Evolutionary conservation across 163 green algal genomes (phyloP).

Genomic region (Prototheca stagnorum): DNA sequence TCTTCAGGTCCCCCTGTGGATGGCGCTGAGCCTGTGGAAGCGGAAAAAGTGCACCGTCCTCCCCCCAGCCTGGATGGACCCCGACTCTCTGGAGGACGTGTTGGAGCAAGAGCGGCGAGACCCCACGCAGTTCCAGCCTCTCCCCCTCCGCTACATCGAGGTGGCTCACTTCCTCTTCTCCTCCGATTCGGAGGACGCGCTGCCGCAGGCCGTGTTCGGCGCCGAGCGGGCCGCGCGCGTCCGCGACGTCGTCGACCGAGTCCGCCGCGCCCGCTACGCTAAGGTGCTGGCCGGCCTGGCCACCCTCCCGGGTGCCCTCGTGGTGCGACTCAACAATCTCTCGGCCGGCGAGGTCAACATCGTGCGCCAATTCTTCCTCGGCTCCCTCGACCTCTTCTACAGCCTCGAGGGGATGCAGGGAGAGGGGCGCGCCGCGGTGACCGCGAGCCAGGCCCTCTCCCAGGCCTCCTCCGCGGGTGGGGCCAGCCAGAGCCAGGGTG

Average conservation of each 20-base stretch:
- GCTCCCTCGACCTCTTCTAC: conserved; percentile 37
- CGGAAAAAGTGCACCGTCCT: conserved; percentile 60
- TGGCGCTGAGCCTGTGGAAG: conserved; percentile 61
- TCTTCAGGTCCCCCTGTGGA: conserved; percentile 63
- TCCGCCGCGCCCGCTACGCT: conserved; percentile 58
- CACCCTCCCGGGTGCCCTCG: conserved; percentile 45
- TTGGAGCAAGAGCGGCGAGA: conserved; percentile 45
- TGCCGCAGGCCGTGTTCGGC: conserved; percentile 47
- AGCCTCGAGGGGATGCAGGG: not conserved
- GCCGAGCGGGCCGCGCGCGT: conserved; percentile 26
- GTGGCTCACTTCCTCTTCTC: conserved; percentile 56
- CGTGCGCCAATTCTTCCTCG: conserved; percentile 69
- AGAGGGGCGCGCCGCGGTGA: conserved; percentile 1
- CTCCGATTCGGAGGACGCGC: conserved; percentile 16
- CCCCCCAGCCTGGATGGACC: conserved; percentile 54
- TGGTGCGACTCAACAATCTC: conserved; percentile 74
- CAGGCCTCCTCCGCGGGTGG: too few relatives aligned
- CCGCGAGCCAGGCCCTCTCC: too few relatives aligned
- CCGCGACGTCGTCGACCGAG: conserved; percentile 44
- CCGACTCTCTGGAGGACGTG: conserved; percentile 35
- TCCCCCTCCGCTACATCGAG: conserved; percentile 81
- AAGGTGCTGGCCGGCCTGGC: conserved; percentile 68
- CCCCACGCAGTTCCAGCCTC: conserved; percentile 50
- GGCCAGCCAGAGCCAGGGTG: too few relatives aligned
- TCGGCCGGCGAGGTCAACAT: conserved; percentile 69